Percentiles rank a stretch among this genome's conserved stretches.
Evolutionary conservation across 352 stramenopile genomes (phyloP).

Genomic region (Pilasporangium apinafurcum): DNA sequence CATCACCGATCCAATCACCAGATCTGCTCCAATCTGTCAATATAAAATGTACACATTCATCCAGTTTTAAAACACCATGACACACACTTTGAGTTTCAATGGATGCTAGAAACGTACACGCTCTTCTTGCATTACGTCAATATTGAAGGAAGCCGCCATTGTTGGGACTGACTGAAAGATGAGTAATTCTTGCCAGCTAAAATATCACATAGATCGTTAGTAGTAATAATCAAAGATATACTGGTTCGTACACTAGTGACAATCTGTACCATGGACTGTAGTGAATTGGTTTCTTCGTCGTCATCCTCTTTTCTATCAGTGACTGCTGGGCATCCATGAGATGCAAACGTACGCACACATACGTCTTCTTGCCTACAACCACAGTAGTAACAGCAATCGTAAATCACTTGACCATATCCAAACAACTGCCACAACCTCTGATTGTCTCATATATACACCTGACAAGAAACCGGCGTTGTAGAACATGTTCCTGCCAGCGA

Average conservation of each 20-base stretch:
- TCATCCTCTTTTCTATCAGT: conserved; percentile 17
- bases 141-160: conserved; percentile 25
- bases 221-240: not conserved
- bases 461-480: conserved; percentile 44
- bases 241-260: not conserved
- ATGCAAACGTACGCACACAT: conserved; percentile 44
- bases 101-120: conserved; percentile 5
- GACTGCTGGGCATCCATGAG: conserved; percentile 10
- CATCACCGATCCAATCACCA: conserved; percentile 24
- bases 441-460: conserved; percentile 4
- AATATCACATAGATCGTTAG: not conserved
- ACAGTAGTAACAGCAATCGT: not conserved
- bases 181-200: conserved; percentile 36
- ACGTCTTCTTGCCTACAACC: conserved; percentile 24
- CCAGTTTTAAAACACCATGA: not conserved
- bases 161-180: conserved; percentile 37
- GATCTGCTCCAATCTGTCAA: conserved; percentile 28
- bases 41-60: not conserved
- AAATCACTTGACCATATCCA: not conserved
- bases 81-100: no score
- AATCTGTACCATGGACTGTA: conserved; percentile 12
- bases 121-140: conserved; percentile 65
- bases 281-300: conserved; percentile 23
- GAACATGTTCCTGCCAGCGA: conserved; percentile 28
- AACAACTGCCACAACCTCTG: not conserved